These are phyloP conservation scores for Aspergillus floridensis DNA, from an alignment of 2,329 filamentous ascomycete species.

Conservation along the genomic window DNA sequence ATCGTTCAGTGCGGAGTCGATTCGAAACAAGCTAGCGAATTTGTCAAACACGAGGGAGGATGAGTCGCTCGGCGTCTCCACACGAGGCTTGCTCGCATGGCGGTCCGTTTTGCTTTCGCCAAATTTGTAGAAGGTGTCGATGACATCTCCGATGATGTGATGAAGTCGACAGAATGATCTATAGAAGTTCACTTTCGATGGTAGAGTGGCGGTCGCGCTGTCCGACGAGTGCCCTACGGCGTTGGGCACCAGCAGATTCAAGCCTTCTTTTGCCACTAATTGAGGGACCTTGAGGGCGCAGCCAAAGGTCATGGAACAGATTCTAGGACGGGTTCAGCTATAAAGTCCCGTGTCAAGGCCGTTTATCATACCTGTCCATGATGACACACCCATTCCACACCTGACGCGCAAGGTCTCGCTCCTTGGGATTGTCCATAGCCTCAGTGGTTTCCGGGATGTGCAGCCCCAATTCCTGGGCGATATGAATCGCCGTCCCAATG, in stretches of 20 bases:
- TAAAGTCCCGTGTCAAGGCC: too few relatives aligned
- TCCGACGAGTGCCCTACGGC: not conserved
- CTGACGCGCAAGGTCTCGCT: not conserved
- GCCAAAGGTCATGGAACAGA: slow-evolving; percentile 2
- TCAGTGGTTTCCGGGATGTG: not conserved
- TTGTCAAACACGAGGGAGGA: not conserved
- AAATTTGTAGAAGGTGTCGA: not conserved
- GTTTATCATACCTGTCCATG: not conserved
- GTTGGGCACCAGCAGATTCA: not conserved
- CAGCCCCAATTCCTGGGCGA: not conserved
- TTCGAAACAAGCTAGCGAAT: not conserved
- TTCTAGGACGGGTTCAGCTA: not conserved
- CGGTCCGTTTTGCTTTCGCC: not conserved
- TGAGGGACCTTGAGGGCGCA: not conserved
- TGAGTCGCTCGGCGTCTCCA: not conserved
- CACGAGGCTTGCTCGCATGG: too few relatives aligned
- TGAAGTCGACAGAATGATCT: not conserved
- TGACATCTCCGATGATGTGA: not conserved
- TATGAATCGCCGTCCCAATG: not conserved
- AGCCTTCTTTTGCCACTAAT: not conserved
- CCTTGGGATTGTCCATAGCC: not conserved
- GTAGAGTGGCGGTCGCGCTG: not conserved
- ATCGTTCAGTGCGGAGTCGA: not conserved
- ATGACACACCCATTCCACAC: slow-evolving; percentile 1
- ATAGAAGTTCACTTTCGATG: not conserved